phyloP scores from a whole-genome alignment of 768 basidiomycete species.

The Pisolithus tinctorius region DNA sequence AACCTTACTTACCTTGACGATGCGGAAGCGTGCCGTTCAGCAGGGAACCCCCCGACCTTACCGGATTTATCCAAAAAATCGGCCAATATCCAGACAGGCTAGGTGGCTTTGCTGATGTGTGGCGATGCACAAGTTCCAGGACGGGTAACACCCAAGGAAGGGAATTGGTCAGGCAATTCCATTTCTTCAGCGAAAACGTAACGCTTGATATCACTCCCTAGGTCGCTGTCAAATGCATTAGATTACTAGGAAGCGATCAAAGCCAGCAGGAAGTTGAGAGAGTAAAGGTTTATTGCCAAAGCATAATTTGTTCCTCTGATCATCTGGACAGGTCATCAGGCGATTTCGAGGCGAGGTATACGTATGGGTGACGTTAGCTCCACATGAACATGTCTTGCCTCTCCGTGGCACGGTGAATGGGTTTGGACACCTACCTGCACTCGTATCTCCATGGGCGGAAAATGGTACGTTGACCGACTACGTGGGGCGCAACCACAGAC shows the following conservation, averaged over 20 bases:
- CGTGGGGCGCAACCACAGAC: not conserved
- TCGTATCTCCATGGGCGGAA: constrained; percentile 23
- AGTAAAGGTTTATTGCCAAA: not conserved
- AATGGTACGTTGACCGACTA: constrained; percentile 18
- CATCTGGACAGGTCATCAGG: not conserved
- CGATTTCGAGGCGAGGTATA: not conserved
- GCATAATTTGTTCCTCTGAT: not conserved
- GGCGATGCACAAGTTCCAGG: constrained; percentile 2
- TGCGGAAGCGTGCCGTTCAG: not conserved
- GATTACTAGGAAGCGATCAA: not conserved
- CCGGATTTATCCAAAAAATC: not conserved
- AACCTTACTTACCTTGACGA: not conserved
- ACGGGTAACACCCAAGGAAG: not conserved
- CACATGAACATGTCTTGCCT: constrained; percentile 14
- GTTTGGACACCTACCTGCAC: constrained; percentile 16
- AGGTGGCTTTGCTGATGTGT: constrained; percentile 5
- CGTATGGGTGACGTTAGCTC: not conserved
- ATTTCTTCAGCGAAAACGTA: not conserved
- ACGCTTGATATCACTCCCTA: not conserved
- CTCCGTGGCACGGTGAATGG: constrained; percentile 13
- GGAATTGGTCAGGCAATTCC: not conserved
- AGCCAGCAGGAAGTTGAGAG: not conserved
- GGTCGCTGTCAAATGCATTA: not conserved
- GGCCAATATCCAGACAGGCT: not conserved
- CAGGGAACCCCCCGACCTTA: not conserved